Evolutionary conservation across 495 filamentous ascomycete genomes (phyloP).

Genomic region (Penicillium odoratum): DNA sequence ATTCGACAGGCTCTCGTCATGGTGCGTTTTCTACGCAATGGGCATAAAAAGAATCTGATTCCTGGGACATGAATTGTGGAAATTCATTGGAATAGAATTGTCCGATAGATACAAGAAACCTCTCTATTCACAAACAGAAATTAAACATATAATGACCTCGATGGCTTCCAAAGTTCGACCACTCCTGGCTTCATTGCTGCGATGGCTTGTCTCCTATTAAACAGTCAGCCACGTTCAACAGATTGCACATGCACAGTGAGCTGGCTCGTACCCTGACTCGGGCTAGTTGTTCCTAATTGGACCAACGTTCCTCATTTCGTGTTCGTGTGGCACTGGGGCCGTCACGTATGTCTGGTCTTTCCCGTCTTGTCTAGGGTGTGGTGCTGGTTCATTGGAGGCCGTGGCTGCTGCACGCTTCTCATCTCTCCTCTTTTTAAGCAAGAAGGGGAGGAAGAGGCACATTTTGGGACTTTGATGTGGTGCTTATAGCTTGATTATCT

Average conservation of each 20-base stretch:
- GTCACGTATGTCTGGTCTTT: not conserved
- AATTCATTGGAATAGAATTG: not conserved
- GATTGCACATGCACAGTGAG: not conserved
- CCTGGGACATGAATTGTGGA: not conserved
- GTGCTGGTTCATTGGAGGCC: not conserved
- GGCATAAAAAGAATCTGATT: not conserved
- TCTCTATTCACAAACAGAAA: not conserved
- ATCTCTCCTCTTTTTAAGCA: not conserved
- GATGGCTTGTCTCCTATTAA: not conserved
- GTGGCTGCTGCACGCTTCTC: not conserved
- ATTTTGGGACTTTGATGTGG: not conserved
- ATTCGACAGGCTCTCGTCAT: conserved; percentile 13
- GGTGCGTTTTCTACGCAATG: not conserved
- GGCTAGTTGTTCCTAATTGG: not conserved
- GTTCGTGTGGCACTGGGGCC: not conserved
- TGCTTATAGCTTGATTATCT: too few relatives aligned
- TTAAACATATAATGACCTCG: too few relatives aligned
- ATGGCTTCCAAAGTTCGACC: too few relatives aligned
- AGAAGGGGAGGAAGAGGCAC: not conserved
- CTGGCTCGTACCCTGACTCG: not conserved
- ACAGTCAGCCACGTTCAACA: not conserved
- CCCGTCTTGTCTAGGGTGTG: not conserved
- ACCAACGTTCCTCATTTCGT: not conserved
- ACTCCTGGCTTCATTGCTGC: not conserved
- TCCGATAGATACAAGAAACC: not conserved